These are phyloP conservation scores for Neonectria ditissima DNA, from an alignment of 2,329 filamentous ascomycete species.

Conservation along the genomic window DNA sequence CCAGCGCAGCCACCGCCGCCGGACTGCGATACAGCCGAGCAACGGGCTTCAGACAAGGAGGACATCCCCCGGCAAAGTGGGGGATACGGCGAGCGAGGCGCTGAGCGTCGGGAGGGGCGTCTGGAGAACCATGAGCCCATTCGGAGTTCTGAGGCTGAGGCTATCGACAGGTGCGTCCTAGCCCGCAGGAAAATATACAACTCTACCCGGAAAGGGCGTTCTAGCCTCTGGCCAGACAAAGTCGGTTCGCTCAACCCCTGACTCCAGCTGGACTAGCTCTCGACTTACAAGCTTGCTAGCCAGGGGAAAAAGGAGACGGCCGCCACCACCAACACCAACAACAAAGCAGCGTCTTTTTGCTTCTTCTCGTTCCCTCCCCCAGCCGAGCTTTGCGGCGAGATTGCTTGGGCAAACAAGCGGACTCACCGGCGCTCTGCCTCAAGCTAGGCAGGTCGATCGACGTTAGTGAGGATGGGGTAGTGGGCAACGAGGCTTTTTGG, in stretches of 20 bases:
- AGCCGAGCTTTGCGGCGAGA: not conserved
- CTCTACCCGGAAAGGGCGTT: not conserved
- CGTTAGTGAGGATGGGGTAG: not conserved
- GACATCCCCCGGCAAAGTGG: not conserved
- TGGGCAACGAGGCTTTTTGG: not conserved
- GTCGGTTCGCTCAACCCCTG: not conserved
- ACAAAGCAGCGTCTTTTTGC: not conserved
- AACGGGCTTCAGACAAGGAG: not conserved
- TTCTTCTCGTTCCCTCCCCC: not conserved
- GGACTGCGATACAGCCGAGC: not conserved
- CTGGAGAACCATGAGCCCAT: not conserved
- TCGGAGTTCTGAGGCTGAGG: not conserved
- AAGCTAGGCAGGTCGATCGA: not conserved
- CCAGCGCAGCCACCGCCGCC: not conserved
- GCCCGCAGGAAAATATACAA: not conserved
- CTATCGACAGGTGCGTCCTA: slow-evolving; percentile 2
- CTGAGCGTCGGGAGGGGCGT: not conserved
- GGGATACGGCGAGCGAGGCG: not conserved
- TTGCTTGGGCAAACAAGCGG: not conserved
- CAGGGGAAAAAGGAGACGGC: not conserved
- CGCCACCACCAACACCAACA: not conserved
- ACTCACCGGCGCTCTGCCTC: not conserved
- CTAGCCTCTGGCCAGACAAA: not conserved
- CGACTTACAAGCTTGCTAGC: not conserved
- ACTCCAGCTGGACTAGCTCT: not conserved